Base-by-base conservation (phyloP, 2,329 filamentous ascomycete species). In the Grosmannia serpens region DNA sequence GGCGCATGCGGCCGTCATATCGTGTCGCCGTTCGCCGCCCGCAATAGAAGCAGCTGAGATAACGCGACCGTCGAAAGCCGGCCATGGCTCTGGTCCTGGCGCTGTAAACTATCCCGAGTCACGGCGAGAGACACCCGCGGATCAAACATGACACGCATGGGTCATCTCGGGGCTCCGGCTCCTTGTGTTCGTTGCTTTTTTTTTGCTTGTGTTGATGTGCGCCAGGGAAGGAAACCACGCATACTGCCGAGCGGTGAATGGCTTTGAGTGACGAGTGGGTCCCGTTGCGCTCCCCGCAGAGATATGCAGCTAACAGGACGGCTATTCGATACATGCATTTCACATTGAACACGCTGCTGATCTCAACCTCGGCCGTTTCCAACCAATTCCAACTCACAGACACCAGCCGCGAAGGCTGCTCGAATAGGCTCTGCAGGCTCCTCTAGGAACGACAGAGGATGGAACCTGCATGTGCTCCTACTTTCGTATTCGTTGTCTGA, bases 21-120 rank as follows among this genome's bases (percentile, higher is more conserved):
- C 72, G 75, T 58, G 82, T 76, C 38, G 77, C 75, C 38, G 87
- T 87, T 65, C 81, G 83, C 69, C 78, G 78, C 65, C 88, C 87
- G 71, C 91, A 96, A 72, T 92, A 95, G 76, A 95, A 92, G 77
- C 91, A 96, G 62, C 74, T 76, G 64, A 91, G 70, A 62, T 74
- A 73, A 62, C 71, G 74, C 52, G 69, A 64, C 57, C 69, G 68
- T 62, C 73, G 65, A 59, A 77, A 66, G 58, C 72, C 72, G 60
- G 72, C 69, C 78, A 81, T 80, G 53, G 60, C 53, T 27, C 44
- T 33, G 51, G 44, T n/a, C 49, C 17, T 27, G 29, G 13, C 4
- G 8, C 29, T n/a, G 20, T 38, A 41, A 27, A 10, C n/a, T 20
- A 41, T 38, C 31, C 22, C 15, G 10, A 27, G n/a, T 8, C 33